Evolutionary conservation across 352 stramenopile species (phyloP).

Genomic region (Phytophthora fragariaefolia): DNA sequence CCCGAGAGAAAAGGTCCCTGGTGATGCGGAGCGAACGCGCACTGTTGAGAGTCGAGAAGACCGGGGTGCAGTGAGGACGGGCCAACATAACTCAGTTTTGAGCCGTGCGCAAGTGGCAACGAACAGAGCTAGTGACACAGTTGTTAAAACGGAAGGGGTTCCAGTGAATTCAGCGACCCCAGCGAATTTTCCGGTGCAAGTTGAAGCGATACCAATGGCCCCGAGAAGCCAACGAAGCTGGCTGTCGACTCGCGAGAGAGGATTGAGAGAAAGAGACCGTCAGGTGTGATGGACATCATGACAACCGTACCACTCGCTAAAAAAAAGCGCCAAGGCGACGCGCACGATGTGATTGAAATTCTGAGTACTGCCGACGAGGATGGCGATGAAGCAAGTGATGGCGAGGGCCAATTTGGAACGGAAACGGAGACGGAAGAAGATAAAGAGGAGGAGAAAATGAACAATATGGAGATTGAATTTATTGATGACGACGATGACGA

Average conservation of each 20-base stretch:
- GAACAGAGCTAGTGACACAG: neutral
- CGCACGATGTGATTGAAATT: slow-evolving; percentile 3
- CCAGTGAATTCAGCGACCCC: neutral
- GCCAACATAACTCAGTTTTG: neutral
- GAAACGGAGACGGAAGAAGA: slow-evolving; percentile 24
- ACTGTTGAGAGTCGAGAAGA: no score
- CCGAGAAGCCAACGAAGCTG: neutral
- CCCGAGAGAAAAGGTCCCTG: neutral
- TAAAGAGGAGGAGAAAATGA: slow-evolving; percentile 7
- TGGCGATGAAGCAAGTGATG: slow-evolving; percentile 10
- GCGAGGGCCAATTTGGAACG: neutral
- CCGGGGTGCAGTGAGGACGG: neutral
- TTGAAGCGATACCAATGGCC: neutral
- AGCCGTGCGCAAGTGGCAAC: neutral
- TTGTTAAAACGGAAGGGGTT: slow-evolving; percentile 19
- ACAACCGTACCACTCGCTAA: neutral
- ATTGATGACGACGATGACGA: slow-evolving; percentile 11
- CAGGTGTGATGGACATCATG: neutral
- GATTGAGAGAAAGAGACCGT: neutral
- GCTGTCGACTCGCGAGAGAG: neutral
- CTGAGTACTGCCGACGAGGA: slow-evolving; percentile 26
- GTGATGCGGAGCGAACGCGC: slow-evolving; percentile 3
- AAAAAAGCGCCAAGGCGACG: neutral
- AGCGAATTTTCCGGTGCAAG: neutral
- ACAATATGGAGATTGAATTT: neutral